Conservation (phyloP, 768 basidiomycete species). For the Rhodotorula babjevae region DNA sequence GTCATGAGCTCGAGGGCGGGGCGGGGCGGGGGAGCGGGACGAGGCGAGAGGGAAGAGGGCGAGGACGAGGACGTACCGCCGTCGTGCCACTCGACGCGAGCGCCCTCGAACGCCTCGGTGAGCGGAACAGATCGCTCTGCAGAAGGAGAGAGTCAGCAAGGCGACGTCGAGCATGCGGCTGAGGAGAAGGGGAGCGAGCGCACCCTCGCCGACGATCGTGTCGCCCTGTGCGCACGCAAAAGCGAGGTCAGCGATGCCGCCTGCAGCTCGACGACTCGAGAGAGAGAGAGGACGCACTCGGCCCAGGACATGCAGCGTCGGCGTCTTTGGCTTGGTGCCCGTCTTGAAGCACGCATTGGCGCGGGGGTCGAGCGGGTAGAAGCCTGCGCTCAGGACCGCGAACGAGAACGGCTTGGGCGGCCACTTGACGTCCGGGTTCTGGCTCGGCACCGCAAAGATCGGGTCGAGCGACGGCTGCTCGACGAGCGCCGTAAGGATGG, state of each 20-base stretch:
- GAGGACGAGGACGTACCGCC: conserved; percentile 56
- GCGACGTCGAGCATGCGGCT: too few relatives aligned
- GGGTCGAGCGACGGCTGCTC: conserved; percentile 34
- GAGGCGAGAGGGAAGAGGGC: background rate
- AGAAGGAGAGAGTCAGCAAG: background rate
- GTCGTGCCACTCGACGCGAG: conserved; percentile 68
- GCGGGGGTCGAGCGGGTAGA: conserved; percentile 33
- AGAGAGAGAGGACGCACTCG: conserved; percentile 34
- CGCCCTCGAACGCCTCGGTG: conserved; percentile 56
- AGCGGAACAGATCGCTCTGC: conserved; percentile 63
- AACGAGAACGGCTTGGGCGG: conserved; percentile 34
- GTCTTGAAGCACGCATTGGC: conserved; percentile 5
- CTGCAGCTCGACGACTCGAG: too few relatives aligned
- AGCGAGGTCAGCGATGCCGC: background rate
- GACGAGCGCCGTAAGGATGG: conserved; percentile 25
- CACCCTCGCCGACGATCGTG: conserved; percentile 56
- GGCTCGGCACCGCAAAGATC: conserved; percentile 23
- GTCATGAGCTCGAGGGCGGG: too few relatives aligned
- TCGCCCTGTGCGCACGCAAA: conserved; percentile 51
- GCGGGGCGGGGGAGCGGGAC: background rate
- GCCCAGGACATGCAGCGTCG: conserved; percentile 74
- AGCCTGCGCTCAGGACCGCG: conserved; percentile 29
- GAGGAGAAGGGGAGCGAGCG: background rate
- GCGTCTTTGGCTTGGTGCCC: conserved; percentile 57
- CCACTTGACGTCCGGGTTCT: conserved; percentile 6